phyloP scores from a whole-genome alignment of 1,139 yeast species.

The Pichiaceae sp. region DNA sequence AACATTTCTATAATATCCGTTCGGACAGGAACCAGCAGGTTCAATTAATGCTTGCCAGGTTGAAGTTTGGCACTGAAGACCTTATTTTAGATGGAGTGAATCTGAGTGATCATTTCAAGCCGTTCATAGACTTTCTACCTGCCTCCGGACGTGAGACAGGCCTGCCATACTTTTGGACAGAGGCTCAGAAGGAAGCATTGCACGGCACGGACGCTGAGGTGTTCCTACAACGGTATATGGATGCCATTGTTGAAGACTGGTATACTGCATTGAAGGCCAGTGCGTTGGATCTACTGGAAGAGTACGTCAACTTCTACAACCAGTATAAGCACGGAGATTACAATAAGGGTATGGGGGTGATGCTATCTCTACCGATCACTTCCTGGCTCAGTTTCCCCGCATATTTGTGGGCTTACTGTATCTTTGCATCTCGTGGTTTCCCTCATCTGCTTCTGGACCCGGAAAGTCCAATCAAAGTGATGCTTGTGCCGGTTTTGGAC shows the following conservation, averaged over 20 bases:
- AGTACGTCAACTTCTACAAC: slow-evolving; percentile 28
- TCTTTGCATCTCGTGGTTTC: slow-evolving; percentile 70
- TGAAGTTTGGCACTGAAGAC: slow-evolving; percentile 23
- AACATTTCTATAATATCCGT: slow-evolving; percentile 27
- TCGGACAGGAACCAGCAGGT: slow-evolving; percentile 31
- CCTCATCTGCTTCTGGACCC: slow-evolving; percentile 46
- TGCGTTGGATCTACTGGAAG: slow-evolving; percentile 24
- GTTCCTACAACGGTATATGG: slow-evolving; percentile 28
- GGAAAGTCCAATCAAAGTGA: slow-evolving; percentile 34
- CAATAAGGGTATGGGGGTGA: background rate
- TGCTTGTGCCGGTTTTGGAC: slow-evolving; percentile 74
- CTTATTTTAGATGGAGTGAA: slow-evolving; percentile 11
- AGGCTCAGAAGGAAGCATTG: slow-evolving; percentile 37
- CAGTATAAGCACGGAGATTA: slow-evolving; percentile 19
- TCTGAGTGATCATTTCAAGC: slow-evolving; percentile 16
- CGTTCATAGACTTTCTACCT: slow-evolving; percentile 60
- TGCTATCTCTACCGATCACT: slow-evolving; percentile 4
- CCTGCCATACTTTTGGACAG: slow-evolving; percentile 59
- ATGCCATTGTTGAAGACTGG: slow-evolving; percentile 47
- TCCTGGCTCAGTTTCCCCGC: slow-evolving; percentile 58
- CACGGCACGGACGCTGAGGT: slow-evolving; percentile 54
- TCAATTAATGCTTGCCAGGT: slow-evolving; percentile 39
- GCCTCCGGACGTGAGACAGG: slow-evolving; percentile 30
- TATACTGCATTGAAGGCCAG: slow-evolving; percentile 17
- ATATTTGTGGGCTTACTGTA: slow-evolving; percentile 67